Evolutionary conservation across 306 rosid species (phyloP), one percentile per base, ranked within the genome.

Genomic region (Prunus mongolica): DNA sequence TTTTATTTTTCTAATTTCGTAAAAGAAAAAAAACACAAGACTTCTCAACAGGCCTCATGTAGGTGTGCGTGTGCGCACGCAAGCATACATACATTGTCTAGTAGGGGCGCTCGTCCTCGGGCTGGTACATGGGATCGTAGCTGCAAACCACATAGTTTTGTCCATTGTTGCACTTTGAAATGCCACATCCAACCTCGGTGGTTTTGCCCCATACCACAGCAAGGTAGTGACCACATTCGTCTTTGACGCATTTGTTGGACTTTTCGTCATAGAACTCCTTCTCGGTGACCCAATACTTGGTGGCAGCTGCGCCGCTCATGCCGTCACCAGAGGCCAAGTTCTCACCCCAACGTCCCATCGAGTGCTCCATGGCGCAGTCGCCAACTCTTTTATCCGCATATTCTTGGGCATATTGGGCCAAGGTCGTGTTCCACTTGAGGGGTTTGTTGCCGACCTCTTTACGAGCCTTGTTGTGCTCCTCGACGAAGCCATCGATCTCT

Each of bases 181-280:
- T 76, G 0, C 82, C 84, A 54, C 87, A 84, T 2, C 84, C 87
- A 3, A 79, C 7, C 12, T 69, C 63, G 8, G 63, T 72, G 2
- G 82, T 41, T 8, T 72, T 41, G 5, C 66, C 67, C 87, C 87
- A 79, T 6, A 80, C 79, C 44, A 84, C 79, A 14, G 73, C 79
- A 3, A 84, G 63, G 8, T 83, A 80, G 51, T 77, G 84, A 22
- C 69, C 30, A 1, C 87, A 84, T 57, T 27, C 28, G 28, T 27
- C 28, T 27, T 27, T 27, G 30, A 13, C 30, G 22, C 63, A 22
- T 22, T 57, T 57, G 28, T n/a, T n/a, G 11, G 25, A 9, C 15
- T 10, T 12, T 11, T 20, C 8, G 30, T 57, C 63, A 11, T 57
- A 57, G 0, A 20, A 8, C 3, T n/a, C 20, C 52, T 27, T 24